Percentiles rank a stretch among this genome's conserved stretches.
Evolutionary conservation across 1,139 yeast species (phyloP).

Genomic region (Torulaspora pretoriensis): DNA sequence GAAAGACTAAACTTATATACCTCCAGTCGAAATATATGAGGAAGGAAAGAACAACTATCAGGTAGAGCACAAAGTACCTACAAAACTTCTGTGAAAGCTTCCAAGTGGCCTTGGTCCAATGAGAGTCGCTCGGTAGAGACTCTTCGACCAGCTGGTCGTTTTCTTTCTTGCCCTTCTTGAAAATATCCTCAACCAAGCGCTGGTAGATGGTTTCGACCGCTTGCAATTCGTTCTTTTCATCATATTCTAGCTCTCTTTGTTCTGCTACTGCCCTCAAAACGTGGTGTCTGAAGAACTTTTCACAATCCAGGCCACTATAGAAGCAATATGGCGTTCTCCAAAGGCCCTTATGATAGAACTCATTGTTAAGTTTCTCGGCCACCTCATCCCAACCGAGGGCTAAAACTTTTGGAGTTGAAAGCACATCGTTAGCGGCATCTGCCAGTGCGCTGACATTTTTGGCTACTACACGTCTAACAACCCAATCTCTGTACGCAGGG

Average conservation of each 20-base stretch:
- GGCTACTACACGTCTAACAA: not conserved
- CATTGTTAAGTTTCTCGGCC: not conserved
- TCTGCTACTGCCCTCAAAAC: too few relatives aligned
- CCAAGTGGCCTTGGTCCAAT: too few relatives aligned
- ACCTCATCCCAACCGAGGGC: constrained; percentile 3
- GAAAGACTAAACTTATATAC: too few relatives aligned
- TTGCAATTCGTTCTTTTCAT: not conserved
- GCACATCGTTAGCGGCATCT: not conserved
- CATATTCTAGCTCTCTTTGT: too few relatives aligned
- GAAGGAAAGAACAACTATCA: too few relatives aligned
- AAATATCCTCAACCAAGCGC: not conserved
- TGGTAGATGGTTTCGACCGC: not conserved
- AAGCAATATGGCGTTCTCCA: constrained; percentile 8
- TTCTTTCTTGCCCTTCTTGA: too few relatives aligned
- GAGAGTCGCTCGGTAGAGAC: too few relatives aligned
- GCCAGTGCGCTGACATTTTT: not conserved
- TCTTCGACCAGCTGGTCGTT: too few relatives aligned
- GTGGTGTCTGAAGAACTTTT: not conserved
- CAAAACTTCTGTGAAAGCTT: too few relatives aligned
- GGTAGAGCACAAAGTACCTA: too few relatives aligned
- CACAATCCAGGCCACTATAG: not conserved
- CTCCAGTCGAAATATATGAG: too few relatives aligned
- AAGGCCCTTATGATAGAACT: not conserved
- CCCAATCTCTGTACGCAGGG: too few relatives aligned
- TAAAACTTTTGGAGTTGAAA: not conserved